Conservation (phyloP, 2,329 filamentous ascomycete species). For the Emergomyces orientalis region DNA sequence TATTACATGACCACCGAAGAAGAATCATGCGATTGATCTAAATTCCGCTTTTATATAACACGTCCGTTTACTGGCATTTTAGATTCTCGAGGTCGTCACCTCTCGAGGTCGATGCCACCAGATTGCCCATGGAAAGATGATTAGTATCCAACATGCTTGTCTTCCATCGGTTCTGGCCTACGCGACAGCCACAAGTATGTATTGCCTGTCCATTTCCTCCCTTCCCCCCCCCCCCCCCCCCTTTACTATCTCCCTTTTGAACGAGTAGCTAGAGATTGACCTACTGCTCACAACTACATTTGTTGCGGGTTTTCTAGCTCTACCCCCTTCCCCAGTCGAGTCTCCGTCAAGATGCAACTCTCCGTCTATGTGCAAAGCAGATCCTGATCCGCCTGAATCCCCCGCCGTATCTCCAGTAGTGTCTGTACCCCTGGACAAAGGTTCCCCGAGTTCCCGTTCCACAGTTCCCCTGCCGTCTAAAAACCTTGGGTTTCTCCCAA, state of each 20-base stretch:
- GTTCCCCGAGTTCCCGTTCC: background rate
- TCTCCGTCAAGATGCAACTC: conserved; percentile 28
- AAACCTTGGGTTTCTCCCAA: background rate
- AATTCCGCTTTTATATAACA: conserved; percentile 12
- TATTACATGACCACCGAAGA: conserved; percentile 12
- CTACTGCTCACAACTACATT: background rate
- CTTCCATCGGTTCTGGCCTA: conserved; percentile 27
- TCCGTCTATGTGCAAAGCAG: conserved; percentile 22
- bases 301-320: conserved; percentile 18
- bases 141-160: conserved; percentile 32
- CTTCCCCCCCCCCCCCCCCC: conserved; percentile 9
- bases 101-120: conserved; percentile 27
- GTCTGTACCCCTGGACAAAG: conserved; percentile 11
- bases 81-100: conserved; percentile 23
- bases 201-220: conserved; percentile 11
- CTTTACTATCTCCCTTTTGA: conserved; percentile 11
- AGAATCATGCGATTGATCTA: conserved; percentile 33
- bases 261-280: conserved; percentile 1
- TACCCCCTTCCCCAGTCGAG: conserved; percentile 25
- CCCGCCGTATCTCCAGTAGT: conserved; percentile 20
- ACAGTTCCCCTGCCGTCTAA: conserved; percentile 4
- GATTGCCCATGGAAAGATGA: conserved; percentile 33
- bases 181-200: conserved; percentile 29
- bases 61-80: conserved; percentile 29
- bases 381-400: conserved; percentile 21